These are phyloP conservation scores for Trichoderma polysporum DNA, from an alignment of 2,329 filamentous ascomycete genomes.

Conservation along the genomic window DNA sequence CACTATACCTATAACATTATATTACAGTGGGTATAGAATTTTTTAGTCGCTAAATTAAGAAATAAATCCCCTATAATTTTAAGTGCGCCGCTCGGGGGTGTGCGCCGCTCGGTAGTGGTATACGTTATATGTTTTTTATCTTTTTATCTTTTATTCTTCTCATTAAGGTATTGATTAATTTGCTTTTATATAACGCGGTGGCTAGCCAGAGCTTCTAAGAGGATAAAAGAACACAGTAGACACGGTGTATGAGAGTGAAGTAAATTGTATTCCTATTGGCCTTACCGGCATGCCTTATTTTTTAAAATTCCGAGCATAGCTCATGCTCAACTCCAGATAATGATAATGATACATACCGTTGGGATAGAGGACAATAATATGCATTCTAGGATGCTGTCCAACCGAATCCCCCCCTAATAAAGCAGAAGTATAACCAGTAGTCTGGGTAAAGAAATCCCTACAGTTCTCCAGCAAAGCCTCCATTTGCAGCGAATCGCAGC, in stretches of 20 bases:
- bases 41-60: too few species aligned
- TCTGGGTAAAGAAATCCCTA: neutral
- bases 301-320: neutral
- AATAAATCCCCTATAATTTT: too few species aligned
- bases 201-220: neutral
- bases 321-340: neutral
- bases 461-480: constrained; percentile 46
- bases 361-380: neutral
- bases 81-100: too few species aligned
- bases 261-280: neutral
- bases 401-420: neutral
- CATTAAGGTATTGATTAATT: too few species aligned
- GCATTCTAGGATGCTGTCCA: neutral
- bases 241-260: neutral
- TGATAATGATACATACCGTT: neutral
- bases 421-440: neutral
- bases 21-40: too few species aligned
- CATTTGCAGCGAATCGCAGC: constrained; percentile 65
- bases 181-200: too few species aligned
- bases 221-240: neutral
- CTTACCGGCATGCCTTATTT: neutral
- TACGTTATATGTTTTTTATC: too few species aligned
- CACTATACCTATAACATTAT: too few species aligned
- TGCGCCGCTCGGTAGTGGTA: too few species aligned
- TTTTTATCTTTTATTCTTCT: too few species aligned